Evolutionary conservation across 495 filamentous ascomycete species (phyloP).

Genomic region (Sporormia fimetaria): DNA sequence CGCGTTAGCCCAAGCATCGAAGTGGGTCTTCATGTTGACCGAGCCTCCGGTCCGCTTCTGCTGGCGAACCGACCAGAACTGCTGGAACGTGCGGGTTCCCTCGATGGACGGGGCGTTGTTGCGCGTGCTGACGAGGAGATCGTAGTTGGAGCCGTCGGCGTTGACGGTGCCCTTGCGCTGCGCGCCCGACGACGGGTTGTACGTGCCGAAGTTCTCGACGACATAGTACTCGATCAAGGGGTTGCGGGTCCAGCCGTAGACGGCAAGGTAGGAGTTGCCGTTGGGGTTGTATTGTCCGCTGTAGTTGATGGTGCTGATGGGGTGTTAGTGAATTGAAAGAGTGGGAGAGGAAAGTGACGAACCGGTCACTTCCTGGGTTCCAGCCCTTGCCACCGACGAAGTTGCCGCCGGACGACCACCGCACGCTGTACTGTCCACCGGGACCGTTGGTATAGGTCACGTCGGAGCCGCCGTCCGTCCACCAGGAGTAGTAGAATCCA

Average conservation of each 20-base stretch:
- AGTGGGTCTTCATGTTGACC: conserved; percentile 35
- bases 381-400: conserved; percentile 47
- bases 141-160: conserved; percentile 25
- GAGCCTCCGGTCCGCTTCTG: conserved; percentile 44
- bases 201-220: conserved; percentile 46
- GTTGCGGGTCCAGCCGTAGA: conserved; percentile 53
- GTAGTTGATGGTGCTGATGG: conserved; percentile 37
- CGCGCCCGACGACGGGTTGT: conserved; percentile 39
- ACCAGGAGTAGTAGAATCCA: conserved; percentile 53
- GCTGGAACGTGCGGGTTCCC: conserved; percentile 49
- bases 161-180: conserved; percentile 12
- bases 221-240: conserved; percentile 58
- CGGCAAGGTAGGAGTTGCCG: conserved; percentile 48
- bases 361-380: conserved; percentile 29
- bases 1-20: conserved; percentile 30
- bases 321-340: background rate
- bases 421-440: conserved; percentile 45
- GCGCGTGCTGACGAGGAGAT: conserved; percentile 19
- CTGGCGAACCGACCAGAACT: conserved; percentile 50
- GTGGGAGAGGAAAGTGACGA: background rate
- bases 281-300: conserved; percentile 43
- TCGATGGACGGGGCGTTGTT: conserved; percentile 40
- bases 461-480: conserved; percentile 44
- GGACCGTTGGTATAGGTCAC: conserved; percentile 49
- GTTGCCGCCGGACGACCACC: conserved; percentile 44